Base-by-base conservation (phyloP, 768 basidiomycete genomes). In the Polyporus arcularius region DNA sequence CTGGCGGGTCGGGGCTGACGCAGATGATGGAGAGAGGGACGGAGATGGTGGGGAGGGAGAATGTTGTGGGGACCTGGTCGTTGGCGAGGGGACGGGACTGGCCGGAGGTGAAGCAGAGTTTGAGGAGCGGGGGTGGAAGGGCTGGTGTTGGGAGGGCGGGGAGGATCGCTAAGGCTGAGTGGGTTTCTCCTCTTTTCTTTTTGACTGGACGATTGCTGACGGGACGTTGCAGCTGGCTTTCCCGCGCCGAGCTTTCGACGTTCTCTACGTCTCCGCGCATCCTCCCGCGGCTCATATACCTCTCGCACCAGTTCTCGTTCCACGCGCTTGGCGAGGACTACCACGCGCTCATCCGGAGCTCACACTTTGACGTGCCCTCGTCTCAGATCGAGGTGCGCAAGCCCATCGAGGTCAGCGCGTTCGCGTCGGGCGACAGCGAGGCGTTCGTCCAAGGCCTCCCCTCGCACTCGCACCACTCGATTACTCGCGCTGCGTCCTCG, bases 231-330 rank as follows among this genome's bases (percentile, higher is more conserved):
- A 92, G 88, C 63, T 87, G 82, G 74, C 80, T 96, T 4, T 81
- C 92, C 0, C 85, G 88, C 45, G 93, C 92, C 0, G 95, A 97
- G 70, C 81, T 96, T 4, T 89, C 89, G 51, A 93, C 92, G 0
- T 85, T 73, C 69, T 85, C 89, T 1, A 78, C 74, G 4, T 84
- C 86, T 1, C 76, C 80, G 0, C 77, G 73, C 2, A 77, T 92
- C 39, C 80, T 91, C 0, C 90, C 93, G 2, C 82, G 86, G 0
- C 80, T 90, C 0, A 80, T 97, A 32, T 96, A 96, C 72, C 85
- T 92, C 16, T 85, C 87, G 0, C 90, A 93, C 65, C 92, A 96
- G 61, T 92, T 96, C 70, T 79, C 86, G 11, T 96, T 96, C 78
- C 81, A 84, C 66, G 81, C 85, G 2, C 80, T 94, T 0, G 85